phyloP scores from a whole-genome alignment of 2,329 filamentous ascomycete species.

The Xylariaceae sp. region DNA sequence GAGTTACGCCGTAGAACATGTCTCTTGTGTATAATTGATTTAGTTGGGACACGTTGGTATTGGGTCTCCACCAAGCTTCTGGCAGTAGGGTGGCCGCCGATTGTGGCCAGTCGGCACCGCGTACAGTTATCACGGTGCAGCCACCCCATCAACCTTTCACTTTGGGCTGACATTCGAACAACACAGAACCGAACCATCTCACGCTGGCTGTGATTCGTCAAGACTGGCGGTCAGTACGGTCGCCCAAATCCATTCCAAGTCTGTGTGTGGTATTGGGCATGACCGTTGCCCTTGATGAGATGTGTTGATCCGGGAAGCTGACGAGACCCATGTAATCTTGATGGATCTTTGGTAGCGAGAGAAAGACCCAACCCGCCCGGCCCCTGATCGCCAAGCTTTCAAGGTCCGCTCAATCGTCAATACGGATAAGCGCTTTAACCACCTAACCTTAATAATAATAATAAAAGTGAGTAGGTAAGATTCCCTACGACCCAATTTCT shows the following conservation, averaged over 20 bases:
- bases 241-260: not conserved
- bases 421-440: conserved; percentile 7
- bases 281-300: conserved; percentile 16
- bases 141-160: conserved; percentile 11
- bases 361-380: not conserved
- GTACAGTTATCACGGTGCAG: conserved; percentile 14
- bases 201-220: conserved; percentile 9
- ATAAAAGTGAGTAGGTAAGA: not conserved
- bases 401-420: not conserved
- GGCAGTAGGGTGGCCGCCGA: conserved; percentile 11
- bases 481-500: conserved; percentile 3
- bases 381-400: conserved; percentile 9
- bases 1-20: conserved; percentile 4
- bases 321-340: conserved; percentile 5
- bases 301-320: conserved; percentile 17
- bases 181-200: conserved; percentile 15
- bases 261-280: conserved; percentile 13
- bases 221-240: conserved; percentile 13
- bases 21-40: conserved; percentile 6
- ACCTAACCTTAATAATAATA: conserved; percentile 2
- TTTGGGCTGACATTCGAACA: conserved; percentile 15
- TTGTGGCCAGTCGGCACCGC: conserved; percentile 9
- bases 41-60: not conserved
- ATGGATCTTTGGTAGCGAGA: conserved; percentile 11
- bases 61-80: conserved; percentile 8